Percentiles rank a stretch among this genome's conserved stretches.
These are phyloP conservation scores for Clonostachys rosea DNA, from an alignment of 2,329 filamentous ascomycete genomes.

Conservation along the genomic window DNA sequence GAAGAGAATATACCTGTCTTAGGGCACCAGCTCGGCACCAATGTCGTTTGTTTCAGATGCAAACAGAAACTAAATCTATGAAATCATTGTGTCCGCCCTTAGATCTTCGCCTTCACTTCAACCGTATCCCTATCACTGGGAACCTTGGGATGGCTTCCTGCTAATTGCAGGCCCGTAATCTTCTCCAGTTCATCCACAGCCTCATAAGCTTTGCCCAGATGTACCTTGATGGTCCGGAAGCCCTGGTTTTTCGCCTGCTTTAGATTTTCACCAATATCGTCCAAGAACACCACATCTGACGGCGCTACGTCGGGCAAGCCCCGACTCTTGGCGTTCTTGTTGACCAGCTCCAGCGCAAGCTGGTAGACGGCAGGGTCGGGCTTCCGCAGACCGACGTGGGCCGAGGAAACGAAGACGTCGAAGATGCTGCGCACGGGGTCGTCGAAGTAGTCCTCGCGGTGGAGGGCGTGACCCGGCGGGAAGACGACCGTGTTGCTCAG, in stretches of 20 bases:
- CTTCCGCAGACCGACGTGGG: slow-evolving; percentile 83
- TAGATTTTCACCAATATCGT: slow-evolving; percentile 92
- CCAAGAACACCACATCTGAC: slow-evolving; percentile 77
- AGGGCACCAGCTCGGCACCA: too few relatives aligned
- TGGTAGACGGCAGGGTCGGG: slow-evolving; percentile 80
- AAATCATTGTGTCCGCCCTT: neutral
- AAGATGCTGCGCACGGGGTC: slow-evolving; percentile 65
- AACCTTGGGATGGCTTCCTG: slow-evolving; percentile 47
- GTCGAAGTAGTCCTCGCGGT: slow-evolving; percentile 39
- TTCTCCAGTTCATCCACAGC: slow-evolving; percentile 79
- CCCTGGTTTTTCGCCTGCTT: slow-evolving; percentile 72
- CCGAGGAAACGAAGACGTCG: slow-evolving; percentile 83
- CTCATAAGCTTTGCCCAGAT: slow-evolving; percentile 70
- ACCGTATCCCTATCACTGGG: slow-evolving; percentile 12
- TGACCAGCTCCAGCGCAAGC: slow-evolving; percentile 62
- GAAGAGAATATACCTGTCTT: too few relatives aligned
- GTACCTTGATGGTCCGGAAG: slow-evolving; percentile 80
- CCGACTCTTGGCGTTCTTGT: slow-evolving; percentile 55
- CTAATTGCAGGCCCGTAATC: slow-evolving; percentile 63
- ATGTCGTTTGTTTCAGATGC: too few relatives aligned
- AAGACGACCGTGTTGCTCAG: slow-evolving; percentile 90
- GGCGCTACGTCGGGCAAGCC: slow-evolving; percentile 48
- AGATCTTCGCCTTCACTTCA: neutral
- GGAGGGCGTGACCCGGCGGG: slow-evolving; percentile 66
- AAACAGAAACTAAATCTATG: too few relatives aligned